Evolutionary conservation across 2,329 filamentous ascomycete genomes (phyloP).

Genomic region (Claviceps sp.): DNA sequence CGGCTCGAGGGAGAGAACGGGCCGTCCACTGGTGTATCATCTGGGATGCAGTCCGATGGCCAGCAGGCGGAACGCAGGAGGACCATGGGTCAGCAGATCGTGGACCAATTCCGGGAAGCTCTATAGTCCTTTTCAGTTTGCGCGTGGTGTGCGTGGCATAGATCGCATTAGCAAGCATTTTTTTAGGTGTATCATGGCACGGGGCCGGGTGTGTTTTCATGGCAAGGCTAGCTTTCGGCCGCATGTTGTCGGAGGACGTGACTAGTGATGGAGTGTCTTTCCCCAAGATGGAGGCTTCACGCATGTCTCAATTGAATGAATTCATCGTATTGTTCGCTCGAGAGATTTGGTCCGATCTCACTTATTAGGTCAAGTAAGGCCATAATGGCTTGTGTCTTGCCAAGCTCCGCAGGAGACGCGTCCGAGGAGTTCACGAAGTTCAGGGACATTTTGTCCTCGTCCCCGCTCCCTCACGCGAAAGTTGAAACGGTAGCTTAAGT

Average conservation of each 20-base stretch:
- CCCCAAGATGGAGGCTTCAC: neutral
- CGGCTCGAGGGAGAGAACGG: constrained; percentile 45
- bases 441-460: too few relatives aligned
- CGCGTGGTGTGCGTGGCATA: neutral
- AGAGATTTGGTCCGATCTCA: neutral
- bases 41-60: constrained; percentile 31
- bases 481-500: neutral
- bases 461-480: too few relatives aligned
- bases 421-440: neutral
- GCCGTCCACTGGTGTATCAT: constrained; percentile 26
- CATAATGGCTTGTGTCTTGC: neutral
- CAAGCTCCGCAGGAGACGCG: neutral
- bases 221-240: neutral
- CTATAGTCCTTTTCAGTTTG: constrained; percentile 12
- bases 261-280: neutral
- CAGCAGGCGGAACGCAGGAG: constrained; percentile 40
- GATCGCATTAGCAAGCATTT: neutral
- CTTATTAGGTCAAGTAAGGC: neutral
- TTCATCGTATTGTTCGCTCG: neutral
- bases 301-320: neutral
- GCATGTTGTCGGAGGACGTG: neutral
- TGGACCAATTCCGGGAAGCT: constrained; percentile 42
- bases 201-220: neutral
- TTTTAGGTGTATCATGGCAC: too few relatives aligned
- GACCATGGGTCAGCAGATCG: constrained; percentile 46